Evolutionary conservation across 805 yeast genomes (phyloP).

Genomic region (Metschnikowia cerradonensis): DNA sequence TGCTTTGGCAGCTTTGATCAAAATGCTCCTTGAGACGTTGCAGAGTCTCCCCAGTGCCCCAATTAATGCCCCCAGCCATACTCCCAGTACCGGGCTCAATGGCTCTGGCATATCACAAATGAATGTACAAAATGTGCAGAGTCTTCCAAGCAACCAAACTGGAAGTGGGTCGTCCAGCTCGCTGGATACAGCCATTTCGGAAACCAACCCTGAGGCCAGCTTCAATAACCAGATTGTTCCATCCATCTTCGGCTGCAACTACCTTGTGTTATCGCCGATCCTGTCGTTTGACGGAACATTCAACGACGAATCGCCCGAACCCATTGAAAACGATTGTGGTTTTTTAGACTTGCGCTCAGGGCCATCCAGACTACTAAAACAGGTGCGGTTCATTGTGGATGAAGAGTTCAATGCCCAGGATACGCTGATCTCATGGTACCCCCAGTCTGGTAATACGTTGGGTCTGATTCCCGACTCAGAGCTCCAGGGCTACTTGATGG

Average conservation of each 20-base stretch:
- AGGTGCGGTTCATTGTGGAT: constrained; percentile 1
- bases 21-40: background rate
- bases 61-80: too few species aligned
- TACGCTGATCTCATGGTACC: background rate
- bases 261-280: constrained; percentile 3
- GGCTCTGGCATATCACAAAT: too few species aligned
- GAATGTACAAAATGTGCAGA: too few species aligned
- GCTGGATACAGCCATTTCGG: background rate
- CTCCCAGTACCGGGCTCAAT: too few species aligned
- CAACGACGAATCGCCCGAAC: background rate
- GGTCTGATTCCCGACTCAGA: background rate
- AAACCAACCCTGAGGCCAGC: constrained; percentile 1
- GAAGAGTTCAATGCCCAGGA: constrained; percentile 3
- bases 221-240: constrained; percentile 1
- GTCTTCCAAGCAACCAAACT: background rate
- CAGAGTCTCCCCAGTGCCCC: background rate
- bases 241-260: background rate
- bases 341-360: background rate
- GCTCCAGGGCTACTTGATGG: constrained; percentile 1
- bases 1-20: background rate
- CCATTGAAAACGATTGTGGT: background rate
- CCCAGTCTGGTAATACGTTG: background rate
- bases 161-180: background rate
- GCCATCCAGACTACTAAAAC: background rate
- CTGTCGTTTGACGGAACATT: constrained; percentile 4